Evolutionary conservation across 148 eudicot genomes (phyloP).

Genomic region (Vaccinium darrowii): DNA sequence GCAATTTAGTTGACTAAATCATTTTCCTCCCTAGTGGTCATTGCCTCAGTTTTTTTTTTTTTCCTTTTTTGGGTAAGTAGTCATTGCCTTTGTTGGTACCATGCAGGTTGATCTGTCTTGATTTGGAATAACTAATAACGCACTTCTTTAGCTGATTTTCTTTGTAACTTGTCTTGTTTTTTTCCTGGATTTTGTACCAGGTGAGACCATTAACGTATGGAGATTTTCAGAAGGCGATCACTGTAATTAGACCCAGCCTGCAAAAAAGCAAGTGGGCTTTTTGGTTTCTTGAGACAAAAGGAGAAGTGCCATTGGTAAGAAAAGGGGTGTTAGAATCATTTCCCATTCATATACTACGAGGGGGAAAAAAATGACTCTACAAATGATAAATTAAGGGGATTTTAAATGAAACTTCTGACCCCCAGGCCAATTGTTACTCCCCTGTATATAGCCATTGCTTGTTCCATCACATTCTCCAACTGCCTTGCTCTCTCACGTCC

Average conservation of each 20-base stretch:
- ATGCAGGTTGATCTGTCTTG: neutral
- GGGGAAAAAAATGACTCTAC: too few relatives aligned
- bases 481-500: neutral
- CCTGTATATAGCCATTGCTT: neutral
- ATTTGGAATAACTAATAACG: neutral
- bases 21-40: neutral
- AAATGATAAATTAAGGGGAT: too few relatives aligned
- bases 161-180: neutral
- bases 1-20: neutral
- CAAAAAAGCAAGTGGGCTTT: conserved; percentile 73
- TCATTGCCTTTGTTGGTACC: neutral
- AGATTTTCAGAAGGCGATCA: conserved; percentile 82
- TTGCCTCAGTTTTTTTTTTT: too few relatives aligned
- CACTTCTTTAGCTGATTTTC: neutral
- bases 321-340: too few relatives aligned
- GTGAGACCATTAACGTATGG: conserved; percentile 68
- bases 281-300: too few relatives aligned
- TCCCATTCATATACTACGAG: too few relatives aligned
- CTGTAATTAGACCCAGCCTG: conserved; percentile 82
- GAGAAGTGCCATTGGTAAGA: too few relatives aligned
- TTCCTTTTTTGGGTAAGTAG: neutral
- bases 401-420: neutral
- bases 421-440: neutral
- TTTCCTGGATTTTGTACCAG: conserved; percentile 34
- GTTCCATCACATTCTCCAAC: neutral